These are phyloP conservation scores for Hypoxylon lenormandii DNA, from an alignment of 495 filamentous ascomycete species.

Conservation along the genomic window DNA sequence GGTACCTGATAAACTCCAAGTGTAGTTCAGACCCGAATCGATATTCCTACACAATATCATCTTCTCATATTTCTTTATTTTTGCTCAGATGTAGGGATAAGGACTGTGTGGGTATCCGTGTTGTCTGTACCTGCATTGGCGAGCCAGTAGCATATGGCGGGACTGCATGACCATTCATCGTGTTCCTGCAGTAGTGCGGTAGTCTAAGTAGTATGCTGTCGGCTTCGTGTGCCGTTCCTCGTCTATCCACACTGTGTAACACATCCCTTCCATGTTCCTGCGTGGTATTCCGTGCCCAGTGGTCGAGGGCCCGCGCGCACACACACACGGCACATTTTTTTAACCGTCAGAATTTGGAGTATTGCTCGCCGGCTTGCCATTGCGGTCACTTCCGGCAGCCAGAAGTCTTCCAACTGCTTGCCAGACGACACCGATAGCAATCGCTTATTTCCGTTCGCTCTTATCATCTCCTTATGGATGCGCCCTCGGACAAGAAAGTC, in stretches of 20 bases:
- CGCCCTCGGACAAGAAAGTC: neutral
- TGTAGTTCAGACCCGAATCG: neutral
- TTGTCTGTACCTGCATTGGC: constrained; percentile 41
- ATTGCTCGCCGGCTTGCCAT: constrained; percentile 4
- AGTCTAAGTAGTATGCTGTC: constrained; percentile 35
- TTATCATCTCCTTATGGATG: neutral
- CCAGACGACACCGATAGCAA: neutral
- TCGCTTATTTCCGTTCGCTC: neutral
- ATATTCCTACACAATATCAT: constrained; percentile 13
- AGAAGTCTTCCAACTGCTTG: neutral
- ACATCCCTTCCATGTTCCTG: constrained; percentile 8
- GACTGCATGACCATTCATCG: constrained; percentile 39
- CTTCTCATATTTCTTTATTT: constrained; percentile 12
- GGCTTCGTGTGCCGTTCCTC: constrained; percentile 29
- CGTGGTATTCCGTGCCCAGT: neutral
- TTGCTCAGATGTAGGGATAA: neutral
- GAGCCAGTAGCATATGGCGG: constrained; percentile 37
- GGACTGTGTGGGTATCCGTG: constrained; percentile 35
- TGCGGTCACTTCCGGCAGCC: neutral
- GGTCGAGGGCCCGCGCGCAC: constrained; percentile 2
- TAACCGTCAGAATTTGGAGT: constrained; percentile 8
- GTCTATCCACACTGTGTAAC: constrained; percentile 27
- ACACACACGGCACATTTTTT: neutral
- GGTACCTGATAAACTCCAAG: constrained; percentile 2
- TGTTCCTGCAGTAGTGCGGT: constrained; percentile 48